These are phyloP conservation scores for Brassica carinata DNA, from an alignment of 345 rosid genomes.

Conservation along the genomic window DNA sequence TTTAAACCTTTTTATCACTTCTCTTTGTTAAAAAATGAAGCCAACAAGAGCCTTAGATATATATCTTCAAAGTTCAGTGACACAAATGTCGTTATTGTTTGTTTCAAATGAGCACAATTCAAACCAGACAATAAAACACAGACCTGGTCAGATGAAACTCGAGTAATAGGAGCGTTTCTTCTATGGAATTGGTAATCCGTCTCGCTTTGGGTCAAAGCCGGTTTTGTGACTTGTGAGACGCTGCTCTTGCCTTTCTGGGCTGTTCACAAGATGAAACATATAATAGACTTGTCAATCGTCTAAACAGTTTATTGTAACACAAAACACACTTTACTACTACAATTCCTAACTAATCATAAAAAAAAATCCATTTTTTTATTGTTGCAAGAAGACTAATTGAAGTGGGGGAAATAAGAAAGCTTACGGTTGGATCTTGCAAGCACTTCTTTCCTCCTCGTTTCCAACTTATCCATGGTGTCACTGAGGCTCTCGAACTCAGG, in stretches of 20 bases:
- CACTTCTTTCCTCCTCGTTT: conserved; percentile 77
- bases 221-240: conserved; percentile 20
- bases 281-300: not conserved
- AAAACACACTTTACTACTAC: not conserved
- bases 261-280: conserved; percentile 19
- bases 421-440: conserved; percentile 63
- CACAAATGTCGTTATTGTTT: not conserved
- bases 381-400: not conserved
- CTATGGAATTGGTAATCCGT: conserved; percentile 37
- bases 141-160: conserved; percentile 81
- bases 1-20: conserved; percentile 2
- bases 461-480: conserved; percentile 84
- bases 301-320: not conserved
- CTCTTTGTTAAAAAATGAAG: not conserved
- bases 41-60: not conserved
- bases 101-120: not conserved
- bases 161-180: conserved; percentile 40
- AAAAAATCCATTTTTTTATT: not conserved
- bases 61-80: not conserved
- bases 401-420: conserved; percentile 17
- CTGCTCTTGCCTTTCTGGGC: conserved; percentile 25
- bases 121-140: not conserved
- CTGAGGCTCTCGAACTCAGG: conserved; percentile 68
- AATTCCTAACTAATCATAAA: not conserved
- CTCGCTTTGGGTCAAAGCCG: conserved; percentile 34